Evolutionary conservation across 2,329 filamentous ascomycete genomes (phyloP).

Genomic region (Colletotrichum graminicola): DNA sequence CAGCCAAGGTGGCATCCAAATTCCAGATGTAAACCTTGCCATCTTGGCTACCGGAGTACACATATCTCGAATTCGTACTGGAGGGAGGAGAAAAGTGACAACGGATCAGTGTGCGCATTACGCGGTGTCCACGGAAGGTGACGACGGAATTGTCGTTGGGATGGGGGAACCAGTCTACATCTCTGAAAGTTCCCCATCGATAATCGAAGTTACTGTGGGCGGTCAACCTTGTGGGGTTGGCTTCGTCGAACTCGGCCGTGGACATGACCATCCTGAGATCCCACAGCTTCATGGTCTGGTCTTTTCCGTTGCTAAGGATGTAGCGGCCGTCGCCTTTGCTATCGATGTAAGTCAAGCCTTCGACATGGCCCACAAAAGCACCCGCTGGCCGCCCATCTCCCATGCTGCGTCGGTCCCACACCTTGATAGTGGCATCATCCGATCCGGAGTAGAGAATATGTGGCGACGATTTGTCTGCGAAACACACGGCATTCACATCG

Average conservation of each 20-base stretch:
- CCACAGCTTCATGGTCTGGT: constrained; percentile 98
- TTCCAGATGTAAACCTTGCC: constrained; percentile 95
- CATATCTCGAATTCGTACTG: constrained; percentile 89
- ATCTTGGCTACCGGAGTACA: constrained; percentile 92
- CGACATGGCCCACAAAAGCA: constrained; percentile 75
- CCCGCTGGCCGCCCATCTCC: constrained; percentile 81
- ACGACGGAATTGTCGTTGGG: constrained; percentile 91
- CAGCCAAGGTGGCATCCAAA: constrained; percentile 86
- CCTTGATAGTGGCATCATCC: constrained; percentile 92
- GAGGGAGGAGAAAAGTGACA: constrained; percentile 94
- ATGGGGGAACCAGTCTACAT: constrained; percentile 76
- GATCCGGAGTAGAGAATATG: constrained; percentile 97
- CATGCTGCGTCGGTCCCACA: constrained; percentile 96
- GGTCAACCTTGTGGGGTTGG: constrained; percentile 68
- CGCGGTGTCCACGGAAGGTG: constrained; percentile 90
- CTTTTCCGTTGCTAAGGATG: constrained; percentile 93
- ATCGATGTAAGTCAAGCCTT: constrained; percentile 77
- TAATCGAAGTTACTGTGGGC: constrained; percentile 77
- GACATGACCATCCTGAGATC: constrained; percentile 91
- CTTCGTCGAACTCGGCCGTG: constrained; percentile 70
- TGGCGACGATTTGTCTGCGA: constrained; percentile 87
- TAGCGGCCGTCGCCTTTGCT: constrained; percentile 81
- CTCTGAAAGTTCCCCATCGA: constrained; percentile 75
- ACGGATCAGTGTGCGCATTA: constrained; percentile 89
- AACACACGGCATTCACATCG: constrained; percentile 97